Evolutionary conservation across 1,284 basidiomycete genomes (phyloP), one percentile per base, ranked within the genome.

Genomic region (Rhizopogon parksii): DNA sequence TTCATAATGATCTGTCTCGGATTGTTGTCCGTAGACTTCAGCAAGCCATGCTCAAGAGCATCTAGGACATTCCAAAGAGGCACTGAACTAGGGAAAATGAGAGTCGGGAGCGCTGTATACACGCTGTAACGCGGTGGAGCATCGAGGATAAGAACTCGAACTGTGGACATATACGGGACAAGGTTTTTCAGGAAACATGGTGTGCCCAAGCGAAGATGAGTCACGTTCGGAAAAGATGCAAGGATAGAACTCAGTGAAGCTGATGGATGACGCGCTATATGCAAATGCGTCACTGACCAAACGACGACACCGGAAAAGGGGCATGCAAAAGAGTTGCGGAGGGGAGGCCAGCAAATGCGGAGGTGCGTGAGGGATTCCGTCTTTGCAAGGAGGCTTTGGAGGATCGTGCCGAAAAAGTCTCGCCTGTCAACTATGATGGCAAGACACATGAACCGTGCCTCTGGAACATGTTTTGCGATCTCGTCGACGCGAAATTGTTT

Each of bases 101-200:
- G 12, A 32, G 42, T 30, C n/a, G 25, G 48, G 2, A 24, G 30
- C 9, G 49, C 25, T 14, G 37, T 17, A n/a, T 51, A 36, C 30
- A 38, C 15, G 15, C 15, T 49, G 15, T 50, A 49, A 19, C 36
- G 25, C 7, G 49, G 49, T 14, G 49, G 49, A 3, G 49, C 46
- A n/a, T 48, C 49, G 36, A 50, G 49, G 35, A 48, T 30, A n/a
- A 51, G 46, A 48, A 50, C 7, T 27, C 27, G 35, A 15, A 49
- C 37, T 27, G 46, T 17, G 17, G 25, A 21, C 47, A 50, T 49
- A 24, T 40, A 25, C 14, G 47, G 46, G 11, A 50, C 47, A 11
- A 50, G 46, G 11, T 49, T 37, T 17, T 49, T 50, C 30, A 50
- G 49, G 17, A 50, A 50, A 37, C 49, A 50, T 17, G 49, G 49